A percentile compares a stretch with the other conserved stretches of the same genome.
Evolutionary conservation across 2,329 filamentous ascomycete genomes (phyloP).

Genomic region (Diatrype stigma): DNA sequence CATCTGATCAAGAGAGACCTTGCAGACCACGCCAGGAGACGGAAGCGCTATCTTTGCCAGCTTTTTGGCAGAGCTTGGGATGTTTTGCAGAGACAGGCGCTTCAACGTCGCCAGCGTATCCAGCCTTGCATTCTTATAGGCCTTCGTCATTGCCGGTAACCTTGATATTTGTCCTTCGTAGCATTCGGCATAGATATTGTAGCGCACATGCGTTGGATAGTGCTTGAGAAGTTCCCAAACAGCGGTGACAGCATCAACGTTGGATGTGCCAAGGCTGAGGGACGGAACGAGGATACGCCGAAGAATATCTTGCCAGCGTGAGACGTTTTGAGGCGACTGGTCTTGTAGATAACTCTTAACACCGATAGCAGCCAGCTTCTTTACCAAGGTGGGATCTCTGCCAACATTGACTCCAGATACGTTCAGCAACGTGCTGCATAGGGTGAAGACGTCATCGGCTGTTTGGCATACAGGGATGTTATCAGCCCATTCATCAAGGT

Average conservation of each 20-base stretch:
- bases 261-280: slow-evolving; percentile 79
- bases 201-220: slow-evolving; percentile 73
- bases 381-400: slow-evolving; percentile 70
- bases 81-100: slow-evolving; percentile 81
- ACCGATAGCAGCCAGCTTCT: slow-evolving; percentile 83
- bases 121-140: slow-evolving; percentile 70
- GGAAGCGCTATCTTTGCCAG: slow-evolving; percentile 90
- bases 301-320: slow-evolving; percentile 81
- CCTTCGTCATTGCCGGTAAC: slow-evolving; percentile 69
- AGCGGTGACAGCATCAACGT: slow-evolving; percentile 79
- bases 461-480: slow-evolving; percentile 88
- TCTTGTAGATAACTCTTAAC: slow-evolving; percentile 69
- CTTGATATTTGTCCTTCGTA: slow-evolving; percentile 75
- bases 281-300: slow-evolving; percentile 82
- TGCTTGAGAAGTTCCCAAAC: slow-evolving; percentile 78
- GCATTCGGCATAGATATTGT: slow-evolving; percentile 92
- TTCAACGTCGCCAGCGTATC: slow-evolving; percentile 87
- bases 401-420: slow-evolving; percentile 86
- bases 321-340: slow-evolving; percentile 62
- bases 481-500: slow-evolving; percentile 96
- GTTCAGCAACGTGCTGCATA: slow-evolving; percentile 81
- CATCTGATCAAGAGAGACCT: slow-evolving; percentile 82
- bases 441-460: slow-evolving; percentile 83
- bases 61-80: slow-evolving; percentile 78
- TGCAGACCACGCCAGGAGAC: slow-evolving; percentile 87